These are phyloP conservation scores for Apiospora malaysiana DNA, from an alignment of 2,329 filamentous ascomycete genomes.

Conservation along the genomic window DNA sequence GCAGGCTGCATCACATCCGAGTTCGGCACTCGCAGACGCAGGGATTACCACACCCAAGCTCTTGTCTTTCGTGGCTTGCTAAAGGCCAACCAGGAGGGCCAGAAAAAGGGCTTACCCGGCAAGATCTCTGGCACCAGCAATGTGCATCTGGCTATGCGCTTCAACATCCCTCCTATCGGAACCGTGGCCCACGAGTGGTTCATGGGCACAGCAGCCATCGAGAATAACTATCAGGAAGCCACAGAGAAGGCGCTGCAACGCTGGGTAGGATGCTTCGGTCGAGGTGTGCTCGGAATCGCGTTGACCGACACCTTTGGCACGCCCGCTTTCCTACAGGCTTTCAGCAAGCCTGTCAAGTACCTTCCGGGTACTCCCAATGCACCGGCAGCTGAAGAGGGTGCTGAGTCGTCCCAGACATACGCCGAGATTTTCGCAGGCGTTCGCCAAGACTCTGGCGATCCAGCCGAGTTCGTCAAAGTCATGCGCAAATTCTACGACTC, in stretches of 20 bases:
- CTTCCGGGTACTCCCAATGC: slow-evolving; percentile 47
- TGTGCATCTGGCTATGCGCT: slow-evolving; percentile 95
- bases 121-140: slow-evolving; percentile 91
- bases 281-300: slow-evolving; percentile 82
- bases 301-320: slow-evolving; percentile 98
- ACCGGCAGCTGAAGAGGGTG: slow-evolving; percentile 47
- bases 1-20: slow-evolving; percentile 90
- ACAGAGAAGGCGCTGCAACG: slow-evolving; percentile 85
- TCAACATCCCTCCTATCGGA: slow-evolving; percentile 82
- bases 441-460: slow-evolving; percentile 90
- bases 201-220: slow-evolving; percentile 96
- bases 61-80: slow-evolving; percentile 88
- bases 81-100: slow-evolving; percentile 74
- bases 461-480: slow-evolving; percentile 76
- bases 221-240: slow-evolving; percentile 81
- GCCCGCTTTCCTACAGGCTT: slow-evolving; percentile 83
- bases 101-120: slow-evolving; percentile 69
- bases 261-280: slow-evolving; percentile 92
- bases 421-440: slow-evolving; percentile 84
- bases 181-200: slow-evolving; percentile 98
- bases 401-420: slow-evolving; percentile 65
- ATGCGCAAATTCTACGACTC: slow-evolving; percentile 83
- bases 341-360: slow-evolving; percentile 67
- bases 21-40: slow-evolving; percentile 86
- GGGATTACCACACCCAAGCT: slow-evolving; percentile 95